Base-by-base conservation (phyloP, 1,139 yeast genomes). In the Debaryomyces coudertii region DNA sequence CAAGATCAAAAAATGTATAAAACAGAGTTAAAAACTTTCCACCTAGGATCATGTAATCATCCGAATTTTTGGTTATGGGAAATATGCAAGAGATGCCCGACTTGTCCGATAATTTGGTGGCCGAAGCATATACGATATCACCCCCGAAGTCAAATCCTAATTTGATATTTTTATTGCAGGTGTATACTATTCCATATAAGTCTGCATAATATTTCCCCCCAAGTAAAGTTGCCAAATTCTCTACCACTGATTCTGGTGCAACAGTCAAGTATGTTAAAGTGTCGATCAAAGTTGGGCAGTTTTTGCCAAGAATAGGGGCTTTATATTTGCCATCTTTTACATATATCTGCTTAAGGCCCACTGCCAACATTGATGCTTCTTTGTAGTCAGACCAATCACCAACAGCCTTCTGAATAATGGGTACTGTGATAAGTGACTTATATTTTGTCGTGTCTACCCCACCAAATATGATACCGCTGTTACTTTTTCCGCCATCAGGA, bases 1-100 rank as follows among this genome's bases (percentile, higher is more conserved):
- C 49, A 16, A 46, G 40, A 30, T 46, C 45, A 36, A 44, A 46
- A 22, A 36, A 40, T 18, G 47, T 44, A 30, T 46, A 46, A 14
- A 44, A 36, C 31, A 40, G 37, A n/a, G 42, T 31, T 28, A 46
- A 16, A 29, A 46, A 44, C 20, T 27, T 28, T 8, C 40, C 29
- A 4, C 47, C 49, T 16, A 46, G 35, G n/a, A 46, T 33, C n/a
- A 46, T 30, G 16, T 36, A 46, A 28, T 44, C 47, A 25, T 46
- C 49, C 3, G 24, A 24, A 16, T 33, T 40, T 9, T 29, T 25
- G 3, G 22, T 28, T 9, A 46, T 38, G 9, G 47, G 44, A 23
- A 46, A 37, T 3, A 44, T 27, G 29, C 49, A 46, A 12, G 25
- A 24, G 4, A n/a, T 36, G 5, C 45, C 45, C 5, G 36, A 16